Evolutionary conservation across 495 filamentous ascomycete species (phyloP).

Genomic region (Neurospora sp.): DNA sequence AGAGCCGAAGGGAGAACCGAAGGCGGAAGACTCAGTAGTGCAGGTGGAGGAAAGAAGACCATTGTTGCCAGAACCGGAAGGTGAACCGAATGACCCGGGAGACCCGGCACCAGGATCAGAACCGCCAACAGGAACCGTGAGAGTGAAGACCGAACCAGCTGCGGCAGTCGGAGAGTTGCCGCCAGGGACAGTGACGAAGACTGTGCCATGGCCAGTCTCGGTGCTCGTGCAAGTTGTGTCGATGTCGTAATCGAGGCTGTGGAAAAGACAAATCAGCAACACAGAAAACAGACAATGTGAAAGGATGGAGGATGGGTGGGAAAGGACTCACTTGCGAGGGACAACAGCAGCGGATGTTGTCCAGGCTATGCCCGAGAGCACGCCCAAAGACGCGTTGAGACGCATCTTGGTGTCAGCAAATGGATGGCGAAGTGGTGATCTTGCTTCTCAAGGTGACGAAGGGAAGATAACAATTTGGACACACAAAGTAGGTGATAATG

Average conservation of each 20-base stretch:
- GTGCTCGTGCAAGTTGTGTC: conserved; percentile 17
- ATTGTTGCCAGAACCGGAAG: conserved; percentile 21
- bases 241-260: conserved; percentile 1
- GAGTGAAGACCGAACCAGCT: conserved; percentile 14
- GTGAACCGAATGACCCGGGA: conserved; percentile 10
- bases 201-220: conserved; percentile 17
- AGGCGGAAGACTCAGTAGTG: background rate
- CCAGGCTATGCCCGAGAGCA: conserved; percentile 12
- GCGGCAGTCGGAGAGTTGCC: conserved; percentile 6
- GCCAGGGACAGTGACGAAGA: conserved; percentile 24
- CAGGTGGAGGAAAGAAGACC: conserved; percentile 7
- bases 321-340: conserved; percentile 14
- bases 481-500: conserved; percentile 10
- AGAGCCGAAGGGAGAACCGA: conserved; percentile 14
- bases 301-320: background rate
- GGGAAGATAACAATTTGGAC: conserved; percentile 1
- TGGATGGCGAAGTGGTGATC: background rate
- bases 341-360: conserved; percentile 11
- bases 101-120: background rate
- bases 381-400: conserved; percentile 11
- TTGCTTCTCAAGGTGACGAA: background rate
- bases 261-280: conserved; percentile 3
- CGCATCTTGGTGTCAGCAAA: conserved; percentile 17
- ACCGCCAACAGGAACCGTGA: conserved; percentile 8
- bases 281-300: background rate